Percentiles rank a stretch among this genome's conserved stretches.
These are phyloP conservation scores for Fusarium sp. DNA, from an alignment of 2,329 filamentous ascomycete species.

Conservation along the genomic window DNA sequence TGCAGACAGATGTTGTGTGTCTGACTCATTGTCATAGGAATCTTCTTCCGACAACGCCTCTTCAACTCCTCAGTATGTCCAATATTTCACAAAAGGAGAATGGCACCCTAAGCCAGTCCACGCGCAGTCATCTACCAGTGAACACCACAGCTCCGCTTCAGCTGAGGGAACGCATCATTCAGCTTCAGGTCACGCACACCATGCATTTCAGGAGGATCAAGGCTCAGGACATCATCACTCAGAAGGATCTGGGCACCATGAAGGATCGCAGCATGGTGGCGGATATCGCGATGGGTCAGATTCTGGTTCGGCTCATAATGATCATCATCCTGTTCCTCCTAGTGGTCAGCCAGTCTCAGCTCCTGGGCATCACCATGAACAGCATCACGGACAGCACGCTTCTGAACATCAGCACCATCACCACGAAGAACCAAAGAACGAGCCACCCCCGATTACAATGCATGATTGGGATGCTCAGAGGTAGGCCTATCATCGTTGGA, in stretches of 20 bases:
- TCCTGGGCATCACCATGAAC: constrained; percentile 46
- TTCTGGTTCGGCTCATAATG: constrained; percentile 30
- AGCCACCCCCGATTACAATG: constrained; percentile 40
- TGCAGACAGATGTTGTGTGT: neutral
- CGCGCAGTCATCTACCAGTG: constrained; percentile 29
- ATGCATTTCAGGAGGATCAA: constrained; percentile 2
- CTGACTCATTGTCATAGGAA: constrained; percentile 32
- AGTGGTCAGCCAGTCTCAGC: constrained; percentile 45
- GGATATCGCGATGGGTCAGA: constrained; percentile 16
- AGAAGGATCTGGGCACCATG: constrained; percentile 9
- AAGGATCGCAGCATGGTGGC: constrained; percentile 31
- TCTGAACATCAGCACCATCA: constrained; percentile 20
- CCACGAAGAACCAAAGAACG: constrained; percentile 31
- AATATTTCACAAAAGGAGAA: constrained; percentile 64
- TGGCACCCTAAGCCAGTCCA: constrained; percentile 44
- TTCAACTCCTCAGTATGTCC: constrained; percentile 51
- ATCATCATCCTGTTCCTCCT: constrained; percentile 37
- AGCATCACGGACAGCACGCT: constrained; percentile 2
- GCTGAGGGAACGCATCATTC: constrained; percentile 21
- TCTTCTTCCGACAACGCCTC: constrained; percentile 7
- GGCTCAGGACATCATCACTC: constrained; percentile 17
- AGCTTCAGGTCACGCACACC: constrained; percentile 19
- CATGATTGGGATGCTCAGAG: constrained; percentile 63
- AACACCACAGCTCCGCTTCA: constrained; percentile 36
- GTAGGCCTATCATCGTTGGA: constrained; percentile 45